Evolutionary conservation across 2,329 filamentous ascomycete species (phyloP).

Genomic region (Trichophyton mentagrophytes): DNA sequence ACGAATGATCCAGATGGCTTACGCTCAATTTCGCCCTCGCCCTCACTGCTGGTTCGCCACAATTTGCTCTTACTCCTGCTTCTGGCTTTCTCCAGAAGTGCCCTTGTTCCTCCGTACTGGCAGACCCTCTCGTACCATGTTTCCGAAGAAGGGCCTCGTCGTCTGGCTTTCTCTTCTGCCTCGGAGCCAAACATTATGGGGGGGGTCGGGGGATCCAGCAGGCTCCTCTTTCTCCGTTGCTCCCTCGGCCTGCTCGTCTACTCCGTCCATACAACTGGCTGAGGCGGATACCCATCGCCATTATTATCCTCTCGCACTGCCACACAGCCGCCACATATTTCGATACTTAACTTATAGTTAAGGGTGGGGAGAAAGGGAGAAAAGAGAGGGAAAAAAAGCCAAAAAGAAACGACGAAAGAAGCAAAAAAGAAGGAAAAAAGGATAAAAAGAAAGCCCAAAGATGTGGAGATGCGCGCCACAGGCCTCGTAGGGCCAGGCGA

Average conservation of each 20-base stretch:
- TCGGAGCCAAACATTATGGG: no score
- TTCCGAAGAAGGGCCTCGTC: not conserved
- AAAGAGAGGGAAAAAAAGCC: not conserved
- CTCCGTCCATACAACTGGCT: not conserved
- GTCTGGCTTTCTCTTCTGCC: not conserved
- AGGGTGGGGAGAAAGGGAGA: not conserved
- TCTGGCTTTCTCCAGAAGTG: not conserved
- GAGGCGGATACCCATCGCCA: no score
- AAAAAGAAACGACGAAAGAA: not conserved
- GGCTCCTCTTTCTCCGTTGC: not conserved
- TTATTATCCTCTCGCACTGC: not conserved
- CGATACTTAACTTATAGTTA: not conserved
- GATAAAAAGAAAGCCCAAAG: not conserved
- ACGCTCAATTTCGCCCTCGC: not conserved
- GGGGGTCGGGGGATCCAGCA: no score
- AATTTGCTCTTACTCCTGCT: not conserved
- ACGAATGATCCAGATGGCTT: not conserved
- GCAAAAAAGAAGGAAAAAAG: not conserved
- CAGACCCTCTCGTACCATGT: not conserved
- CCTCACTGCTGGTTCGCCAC: not conserved
- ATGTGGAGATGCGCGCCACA: not conserved
- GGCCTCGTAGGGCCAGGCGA: not conserved
- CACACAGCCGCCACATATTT: constrained; percentile 1
- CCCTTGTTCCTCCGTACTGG: not conserved
- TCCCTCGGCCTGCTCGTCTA: not conserved